Percentiles rank a stretch among this genome's conserved stretches.
These are phyloP conservation scores for Leishmania lainsoni DNA, from an alignment of 208 protist species.

Conservation along the genomic window DNA sequence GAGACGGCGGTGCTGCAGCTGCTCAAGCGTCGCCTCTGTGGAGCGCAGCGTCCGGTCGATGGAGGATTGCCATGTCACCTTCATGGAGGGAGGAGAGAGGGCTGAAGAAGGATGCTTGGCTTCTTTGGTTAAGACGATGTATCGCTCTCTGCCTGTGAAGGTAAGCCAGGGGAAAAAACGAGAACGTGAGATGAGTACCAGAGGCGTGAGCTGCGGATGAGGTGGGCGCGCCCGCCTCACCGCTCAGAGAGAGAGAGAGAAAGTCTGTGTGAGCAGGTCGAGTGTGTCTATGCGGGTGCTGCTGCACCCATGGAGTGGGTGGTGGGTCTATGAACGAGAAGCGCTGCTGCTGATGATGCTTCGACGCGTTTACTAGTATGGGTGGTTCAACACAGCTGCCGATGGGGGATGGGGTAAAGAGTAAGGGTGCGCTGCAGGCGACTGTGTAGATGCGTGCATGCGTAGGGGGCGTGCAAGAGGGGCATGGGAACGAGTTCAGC, in stretches of 20 bases:
- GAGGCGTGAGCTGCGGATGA: not conserved
- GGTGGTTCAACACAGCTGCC: not conserved
- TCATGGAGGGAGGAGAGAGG: constrained; percentile 15
- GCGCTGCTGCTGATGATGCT: not conserved
- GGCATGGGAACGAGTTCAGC: not conserved
- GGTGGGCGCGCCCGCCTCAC: not conserved
- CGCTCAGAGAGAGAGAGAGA: not conserved
- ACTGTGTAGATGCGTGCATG: not conserved
- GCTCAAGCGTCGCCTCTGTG: constrained; percentile 52
- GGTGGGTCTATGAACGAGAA: not conserved
- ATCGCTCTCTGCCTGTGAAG: not conserved
- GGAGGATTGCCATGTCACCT: constrained; percentile 28
- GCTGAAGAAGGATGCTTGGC: not conserved
- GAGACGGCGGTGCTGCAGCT: constrained; percentile 44
- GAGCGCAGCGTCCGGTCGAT: constrained; percentile 52
- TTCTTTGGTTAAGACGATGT: not conserved
- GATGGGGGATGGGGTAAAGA: not conserved
- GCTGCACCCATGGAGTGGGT: not conserved
- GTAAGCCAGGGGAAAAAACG: no score
- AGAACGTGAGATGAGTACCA: not conserved
- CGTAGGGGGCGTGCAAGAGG: not conserved
- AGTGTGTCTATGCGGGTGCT: not conserved
- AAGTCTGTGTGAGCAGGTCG: not conserved
- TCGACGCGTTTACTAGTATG: not conserved
- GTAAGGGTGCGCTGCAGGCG: not conserved